Conservation (phyloP, 148 eudicot genomes). For the Polygonum maritimum region DNA sequence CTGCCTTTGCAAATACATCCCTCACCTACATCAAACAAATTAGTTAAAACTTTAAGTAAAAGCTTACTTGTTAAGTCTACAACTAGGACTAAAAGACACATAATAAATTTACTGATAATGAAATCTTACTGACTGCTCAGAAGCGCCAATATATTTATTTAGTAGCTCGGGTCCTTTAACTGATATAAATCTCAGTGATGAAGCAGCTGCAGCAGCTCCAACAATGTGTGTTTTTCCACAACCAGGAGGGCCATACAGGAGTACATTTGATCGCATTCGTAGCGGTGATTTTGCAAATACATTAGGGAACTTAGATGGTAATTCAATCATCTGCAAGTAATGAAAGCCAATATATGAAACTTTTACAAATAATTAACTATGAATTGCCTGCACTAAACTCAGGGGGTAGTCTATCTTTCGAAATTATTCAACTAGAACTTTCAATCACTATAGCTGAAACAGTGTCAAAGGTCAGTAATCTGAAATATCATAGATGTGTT, state of each 20-base stretch:
- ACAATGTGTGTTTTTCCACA: conserved; percentile 98
- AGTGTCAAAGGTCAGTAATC: neutral
- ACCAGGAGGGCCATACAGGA: conserved; percentile 97
- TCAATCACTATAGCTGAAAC: neutral
- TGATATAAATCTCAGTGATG: conserved; percentile 86
- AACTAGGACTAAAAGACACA: neutral
- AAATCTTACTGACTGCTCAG: conserved; percentile 91
- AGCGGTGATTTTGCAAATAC: conserved; percentile 77
- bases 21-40: conserved; percentile 54
- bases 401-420: neutral
- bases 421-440: neutral
- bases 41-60: neutral
- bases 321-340: conserved; percentile 70
- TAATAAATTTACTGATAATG: neutral
- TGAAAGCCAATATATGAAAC: neutral
- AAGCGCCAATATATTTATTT: conserved; percentile 97
- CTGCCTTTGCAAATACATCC: conserved; percentile 90
- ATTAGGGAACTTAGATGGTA: conserved; percentile 85
- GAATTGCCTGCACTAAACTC: neutral
- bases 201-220: conserved; percentile 98
- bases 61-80: neutral
- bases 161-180: conserved; percentile 95
- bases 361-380: neutral
- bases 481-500: neutral
- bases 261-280: conserved; percentile 86